phyloP scores from a whole-genome alignment of 768 basidiomycete genomes.

The Melanogaster broomeanus region DNA sequence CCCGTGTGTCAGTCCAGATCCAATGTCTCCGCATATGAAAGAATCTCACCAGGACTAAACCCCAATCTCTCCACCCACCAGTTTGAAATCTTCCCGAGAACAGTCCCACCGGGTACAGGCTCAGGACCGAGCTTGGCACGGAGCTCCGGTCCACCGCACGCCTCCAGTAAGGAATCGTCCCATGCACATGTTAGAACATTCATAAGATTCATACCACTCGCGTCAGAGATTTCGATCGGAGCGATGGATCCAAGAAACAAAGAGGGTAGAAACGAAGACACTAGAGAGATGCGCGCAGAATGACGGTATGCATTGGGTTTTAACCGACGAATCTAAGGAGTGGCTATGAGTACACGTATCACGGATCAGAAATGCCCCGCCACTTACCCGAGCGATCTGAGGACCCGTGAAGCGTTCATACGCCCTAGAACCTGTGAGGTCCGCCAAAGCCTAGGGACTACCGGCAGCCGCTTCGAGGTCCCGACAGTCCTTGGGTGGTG shows the following conservation, averaged over 20 bases:
- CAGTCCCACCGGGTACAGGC: slow-evolving; percentile 69
- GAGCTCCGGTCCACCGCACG: slow-evolving; percentile 68
- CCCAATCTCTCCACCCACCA: slow-evolving; percentile 83
- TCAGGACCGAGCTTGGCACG: slow-evolving; percentile 73
- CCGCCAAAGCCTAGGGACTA: slow-evolving; percentile 69
- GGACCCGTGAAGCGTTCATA: slow-evolving; percentile 89
- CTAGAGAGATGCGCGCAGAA: slow-evolving; percentile 72
- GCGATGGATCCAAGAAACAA: slow-evolving; percentile 78
- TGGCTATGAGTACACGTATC: background rate
- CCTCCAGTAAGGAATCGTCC: slow-evolving; percentile 65
- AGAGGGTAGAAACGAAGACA: slow-evolving; percentile 82
- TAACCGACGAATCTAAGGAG: slow-evolving; percentile 53
- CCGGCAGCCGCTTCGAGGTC: slow-evolving; percentile 68
- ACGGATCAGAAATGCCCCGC: background rate
- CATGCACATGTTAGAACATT: slow-evolving; percentile 72
- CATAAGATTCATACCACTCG: slow-evolving; percentile 91
- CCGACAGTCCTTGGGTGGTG: slow-evolving; percentile 71
- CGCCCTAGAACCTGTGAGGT: slow-evolving; percentile 78
- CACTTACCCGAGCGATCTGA: slow-evolving; percentile 73
- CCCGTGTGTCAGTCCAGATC: background rate
- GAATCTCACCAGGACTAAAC: slow-evolving; percentile 57
- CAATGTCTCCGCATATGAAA: background rate
- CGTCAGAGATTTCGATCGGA: slow-evolving; percentile 85
- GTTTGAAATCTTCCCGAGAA: slow-evolving; percentile 60
- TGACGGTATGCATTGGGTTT: slow-evolving; percentile 54